These are phyloP conservation scores for Fusarium illudens DNA, from an alignment of 2,329 filamentous ascomycete species.

Conservation along the genomic window DNA sequence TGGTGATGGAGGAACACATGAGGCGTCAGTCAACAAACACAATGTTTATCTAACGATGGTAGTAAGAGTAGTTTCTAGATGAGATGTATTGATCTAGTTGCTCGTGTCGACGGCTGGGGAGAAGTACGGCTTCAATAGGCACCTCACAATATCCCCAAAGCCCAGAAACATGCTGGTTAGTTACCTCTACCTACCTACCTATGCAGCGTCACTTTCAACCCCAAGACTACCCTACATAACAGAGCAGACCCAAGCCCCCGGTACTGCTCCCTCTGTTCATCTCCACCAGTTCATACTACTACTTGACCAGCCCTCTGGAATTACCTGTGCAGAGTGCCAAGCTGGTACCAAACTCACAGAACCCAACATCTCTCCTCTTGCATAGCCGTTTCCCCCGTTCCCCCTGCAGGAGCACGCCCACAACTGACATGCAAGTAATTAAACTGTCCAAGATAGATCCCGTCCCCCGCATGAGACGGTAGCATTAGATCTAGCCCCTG, in stretches of 20 bases:
- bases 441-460: not conserved
- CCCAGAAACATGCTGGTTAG: too few species aligned
- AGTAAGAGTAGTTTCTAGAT: not conserved
- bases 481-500: not conserved
- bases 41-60: not conserved
- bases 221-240: not conserved
- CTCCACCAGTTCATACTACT: not conserved
- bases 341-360: not conserved
- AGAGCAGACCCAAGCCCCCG: not conserved
- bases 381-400: not conserved
- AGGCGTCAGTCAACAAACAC: not conserved
- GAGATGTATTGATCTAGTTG: not conserved
- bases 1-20: not conserved
- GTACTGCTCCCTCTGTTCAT: not conserved
- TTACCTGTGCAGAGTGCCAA: not conserved
- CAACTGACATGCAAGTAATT: not conserved
- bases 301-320: not conserved
- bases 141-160: not conserved
- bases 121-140: not conserved
- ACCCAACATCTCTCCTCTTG: not conserved
- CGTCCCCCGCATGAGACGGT: not conserved
- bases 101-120: not conserved
- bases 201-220: not conserved
- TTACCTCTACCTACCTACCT: too few species aligned
- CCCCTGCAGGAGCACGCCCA: not conserved